A percentile compares a stretch with the other conserved stretches of the same genome.
Conservation (phyloP, 345 rosid species). For the Salix suchowensis region DNA sequence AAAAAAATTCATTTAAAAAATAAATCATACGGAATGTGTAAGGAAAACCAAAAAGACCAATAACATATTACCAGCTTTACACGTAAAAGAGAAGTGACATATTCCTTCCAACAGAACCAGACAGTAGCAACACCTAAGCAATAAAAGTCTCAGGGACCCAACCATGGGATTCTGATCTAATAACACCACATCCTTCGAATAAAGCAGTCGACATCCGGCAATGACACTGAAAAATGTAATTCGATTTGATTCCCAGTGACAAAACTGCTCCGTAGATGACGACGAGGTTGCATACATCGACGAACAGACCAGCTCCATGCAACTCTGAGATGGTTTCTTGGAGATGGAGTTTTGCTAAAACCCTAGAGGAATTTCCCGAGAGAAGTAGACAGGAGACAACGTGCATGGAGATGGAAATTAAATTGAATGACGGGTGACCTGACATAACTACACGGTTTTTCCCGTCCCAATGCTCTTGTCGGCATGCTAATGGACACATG, state of each 20-base stretch:
- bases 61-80: not conserved
- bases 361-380: conserved; percentile 18
- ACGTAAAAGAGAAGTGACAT: not conserved
- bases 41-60: not conserved
- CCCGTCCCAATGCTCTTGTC: conserved; percentile 53
- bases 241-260: conserved; percentile 7
- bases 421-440: conserved; percentile 29
- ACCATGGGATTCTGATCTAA: conserved; percentile 17
- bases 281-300: not conserved
- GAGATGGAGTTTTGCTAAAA: conserved; percentile 35
- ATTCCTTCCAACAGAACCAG: conserved; percentile 16
- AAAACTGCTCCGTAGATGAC: not conserved
- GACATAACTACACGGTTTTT: conserved; percentile 32
- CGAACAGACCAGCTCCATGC: not conserved
- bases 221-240: not conserved
- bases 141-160: conserved; percentile 10
- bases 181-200: not conserved
- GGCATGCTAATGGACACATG: conserved; percentile 28
- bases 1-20: no score
- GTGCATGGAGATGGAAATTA: conserved; percentile 23
- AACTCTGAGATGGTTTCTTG: conserved; percentile 20
- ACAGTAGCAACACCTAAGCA: conserved; percentile 23
- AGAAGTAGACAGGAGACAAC: conserved; percentile 25
- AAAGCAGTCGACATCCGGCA: not conserved
- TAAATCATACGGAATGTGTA: not conserved